Base-by-base conservation (phyloP, 129 eudicot species). In the Lactuca saligna region DNA sequence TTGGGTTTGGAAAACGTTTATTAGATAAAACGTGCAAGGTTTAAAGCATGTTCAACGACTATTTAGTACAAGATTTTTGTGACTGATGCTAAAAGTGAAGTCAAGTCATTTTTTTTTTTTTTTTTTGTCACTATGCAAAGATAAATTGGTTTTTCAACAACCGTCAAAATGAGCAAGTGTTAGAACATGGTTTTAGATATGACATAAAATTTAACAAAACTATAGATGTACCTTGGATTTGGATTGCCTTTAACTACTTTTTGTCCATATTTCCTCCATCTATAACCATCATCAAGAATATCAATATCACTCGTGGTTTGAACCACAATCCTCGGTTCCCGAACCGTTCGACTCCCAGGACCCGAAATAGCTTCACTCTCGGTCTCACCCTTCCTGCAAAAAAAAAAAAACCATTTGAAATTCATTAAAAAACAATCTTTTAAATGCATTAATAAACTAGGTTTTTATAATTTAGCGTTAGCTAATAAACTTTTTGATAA, bases 211-310 rank as follows among this genome's bases (percentile, higher is more conserved):
- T 29, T 66, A 3, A 37, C 25, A 50, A 56, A 50, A 54, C 4
- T 62, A 15, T n/a, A 25, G 54, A 46, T 65, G 34, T 73, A 88
- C 96, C 98, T 81, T 50, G 99, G 99, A 54, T 94, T 94, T 42
- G 99, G 97, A 72, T 94, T 94, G 37, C 96, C 97, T 83, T 90
- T 94, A 10, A 94, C 99, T 37, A 89, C 97, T 80, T 94, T 94
- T 65, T 94, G 97, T 33, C 99, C 99, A 63, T 94, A 94, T 69
- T 94, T 94, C 66, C 99, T 87, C 99, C 99, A 94, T 71, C 97
- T 83, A 77, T 85, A 94, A 8, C 99, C 99, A 54, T 94, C 99
- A 69, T 94, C 99, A 20, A 94, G 96, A 41, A 94, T 87, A 76
- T 89, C 99, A 33, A 94, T 90, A 53, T 94, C 97, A 65, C 99